These are phyloP conservation scores for Xylariaceae sp. DNA, from an alignment of 2,329 filamentous ascomycete genomes.

Conservation along the genomic window DNA sequence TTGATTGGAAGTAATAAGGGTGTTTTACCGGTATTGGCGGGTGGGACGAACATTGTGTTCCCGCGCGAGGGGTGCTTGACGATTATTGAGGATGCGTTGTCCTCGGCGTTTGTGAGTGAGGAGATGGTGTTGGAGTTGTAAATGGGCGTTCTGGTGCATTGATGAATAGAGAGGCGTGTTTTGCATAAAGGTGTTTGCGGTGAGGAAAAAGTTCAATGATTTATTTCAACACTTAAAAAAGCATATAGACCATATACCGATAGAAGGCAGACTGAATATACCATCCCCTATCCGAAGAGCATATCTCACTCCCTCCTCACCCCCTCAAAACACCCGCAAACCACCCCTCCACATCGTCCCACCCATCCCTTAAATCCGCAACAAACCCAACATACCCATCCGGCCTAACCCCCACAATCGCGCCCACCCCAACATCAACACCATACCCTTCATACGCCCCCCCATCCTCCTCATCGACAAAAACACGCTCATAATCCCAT, in stretches of 20 bases:
- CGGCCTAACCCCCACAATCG: constrained; percentile 56
- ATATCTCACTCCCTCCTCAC: not conserved
- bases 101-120: constrained; percentile 4
- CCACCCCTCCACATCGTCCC: constrained; percentile 23
- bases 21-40: not conserved
- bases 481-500: constrained; percentile 54
- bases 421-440: constrained; percentile 48
- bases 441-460: constrained; percentile 53
- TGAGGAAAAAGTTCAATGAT: no score
- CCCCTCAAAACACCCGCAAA: constrained; percentile 20
- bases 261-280: no score
- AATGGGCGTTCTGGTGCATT: not conserved
- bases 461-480: constrained; percentile 47
- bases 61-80: constrained; percentile 5
- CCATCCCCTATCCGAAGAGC: no score
- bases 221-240: no score
- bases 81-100: constrained; percentile 5
- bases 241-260: no score
- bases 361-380: constrained; percentile 30
- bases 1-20: constrained; percentile 6
- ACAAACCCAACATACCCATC: constrained; percentile 59
- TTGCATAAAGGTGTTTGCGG: no score
- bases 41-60: constrained; percentile 5
- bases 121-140: not conserved
- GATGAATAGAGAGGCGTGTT: no score